Evolutionary conservation across 345 rosid species (phyloP), one percentile per base, ranked within the genome.

Genomic region (Dipteronia dyeriana): DNA sequence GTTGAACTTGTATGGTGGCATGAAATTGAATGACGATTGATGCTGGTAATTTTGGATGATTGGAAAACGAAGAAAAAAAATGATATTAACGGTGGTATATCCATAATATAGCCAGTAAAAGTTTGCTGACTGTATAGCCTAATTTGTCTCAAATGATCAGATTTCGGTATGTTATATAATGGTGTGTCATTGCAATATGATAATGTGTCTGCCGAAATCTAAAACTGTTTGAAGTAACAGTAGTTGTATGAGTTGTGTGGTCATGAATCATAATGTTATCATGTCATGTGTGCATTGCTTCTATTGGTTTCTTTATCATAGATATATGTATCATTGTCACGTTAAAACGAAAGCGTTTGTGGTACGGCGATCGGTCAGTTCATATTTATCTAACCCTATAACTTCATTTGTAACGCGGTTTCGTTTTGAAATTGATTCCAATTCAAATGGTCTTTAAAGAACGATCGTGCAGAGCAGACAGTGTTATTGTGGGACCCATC

Each of bases 321-420:
- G 61, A 31, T 31, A 31, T 31, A 31, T n/a, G 10, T 16, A 22
- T 20, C 26, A n/a, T n/a, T n/a, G n/a, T n/a, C 11, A 59, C 63
- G 26, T 20, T 57, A 2, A n/a, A 10, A 10, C 13, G 63, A 59
- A n/a, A 59, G 63, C 26, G 26, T 59, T 20, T 20, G 25, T 59
- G 20, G 12, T 59, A 59, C 63, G 63, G 25, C 63, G 20, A 4
- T 59, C 4, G 22, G 25, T 59, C 63, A 10, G 26, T 59, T 25
- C 63, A 59, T 59, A 20, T 59, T 19, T 59, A 56, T 56, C 22
- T 57, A 17, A 19, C n/a, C 25, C 1, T 57, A 20, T 20, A 20
- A 41, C 45, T 41, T 41, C 45, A 41, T 8, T 41, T 41, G 22
- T 4, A 63, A 74, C 71, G 78, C 78, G 71, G 49, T 66, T 75